Evolutionary conservation across 805 yeast species (phyloP).

Genomic region (Zygotorulaspora sp.): DNA sequence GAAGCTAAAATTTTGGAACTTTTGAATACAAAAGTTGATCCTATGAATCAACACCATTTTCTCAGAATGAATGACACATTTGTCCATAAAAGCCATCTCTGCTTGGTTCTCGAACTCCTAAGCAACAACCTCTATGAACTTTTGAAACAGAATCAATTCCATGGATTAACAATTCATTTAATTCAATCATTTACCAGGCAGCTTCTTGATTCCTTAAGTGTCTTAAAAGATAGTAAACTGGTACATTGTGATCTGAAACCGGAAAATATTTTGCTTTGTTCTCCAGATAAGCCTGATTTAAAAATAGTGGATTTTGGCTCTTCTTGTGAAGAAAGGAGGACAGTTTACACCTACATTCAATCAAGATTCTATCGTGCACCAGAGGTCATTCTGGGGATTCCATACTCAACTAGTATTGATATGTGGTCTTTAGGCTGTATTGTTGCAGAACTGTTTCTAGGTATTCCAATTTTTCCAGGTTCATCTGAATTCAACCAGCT

Average conservation of each 20-base stretch:
- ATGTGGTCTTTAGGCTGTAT: conserved; percentile 98
- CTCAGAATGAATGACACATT: conserved; percentile 80
- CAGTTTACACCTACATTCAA: conserved; percentile 86
- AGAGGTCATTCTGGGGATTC: conserved; percentile 86
- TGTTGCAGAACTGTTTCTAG: conserved; percentile 82
- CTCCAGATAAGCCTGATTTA: conserved; percentile 68
- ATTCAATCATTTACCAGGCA: conserved; percentile 78
- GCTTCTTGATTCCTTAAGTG: conserved; percentile 71
- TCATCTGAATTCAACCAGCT: conserved; percentile 90
- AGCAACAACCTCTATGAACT: conserved; percentile 87
- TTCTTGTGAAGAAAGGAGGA: conserved; percentile 88
- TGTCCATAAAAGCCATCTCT: conserved; percentile 86
- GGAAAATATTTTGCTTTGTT: conserved; percentile 79
- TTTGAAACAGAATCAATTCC: conserved; percentile 87
- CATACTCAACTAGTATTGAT: conserved; percentile 88
- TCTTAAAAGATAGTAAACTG: conserved; percentile 74
- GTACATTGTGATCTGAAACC: conserved; percentile 98
- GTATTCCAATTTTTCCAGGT: conserved; percentile 93
- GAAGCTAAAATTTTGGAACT: conserved; percentile 85
- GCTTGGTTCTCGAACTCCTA: conserved; percentile 85
- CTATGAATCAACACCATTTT: conserved; percentile 68
- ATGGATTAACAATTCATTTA: conserved; percentile 76
- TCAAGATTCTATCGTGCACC: conserved; percentile 93
- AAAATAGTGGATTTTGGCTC: conserved; percentile 95
- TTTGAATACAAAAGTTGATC: conserved; percentile 66